These are phyloP conservation scores for Diaporthe sp. DNA, from an alignment of 2,329 filamentous ascomycete species.

Conservation along the genomic window DNA sequence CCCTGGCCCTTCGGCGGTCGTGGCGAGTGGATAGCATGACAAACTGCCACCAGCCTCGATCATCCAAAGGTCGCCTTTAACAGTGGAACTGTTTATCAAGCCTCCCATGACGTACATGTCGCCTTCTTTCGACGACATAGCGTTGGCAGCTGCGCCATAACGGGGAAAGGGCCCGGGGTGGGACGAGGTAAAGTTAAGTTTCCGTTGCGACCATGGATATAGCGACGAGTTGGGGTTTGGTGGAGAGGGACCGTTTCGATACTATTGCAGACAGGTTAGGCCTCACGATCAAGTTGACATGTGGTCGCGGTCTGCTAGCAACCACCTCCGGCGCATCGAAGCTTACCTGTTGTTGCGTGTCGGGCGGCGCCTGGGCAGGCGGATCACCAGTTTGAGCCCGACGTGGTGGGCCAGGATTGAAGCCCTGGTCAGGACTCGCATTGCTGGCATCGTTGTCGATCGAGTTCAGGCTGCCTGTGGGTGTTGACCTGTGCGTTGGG, in stretches of 20 bases:
- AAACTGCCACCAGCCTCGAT: slow-evolving; percentile 91
- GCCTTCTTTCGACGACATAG: slow-evolving; percentile 93
- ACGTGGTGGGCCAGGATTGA: slow-evolving; percentile 56
- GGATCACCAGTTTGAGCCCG: slow-evolving; percentile 55
- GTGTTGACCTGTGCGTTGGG: slow-evolving; percentile 72
- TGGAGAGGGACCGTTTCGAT: slow-evolving; percentile 66
- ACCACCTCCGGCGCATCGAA: background rate
- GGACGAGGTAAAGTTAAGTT: slow-evolving; percentile 86
- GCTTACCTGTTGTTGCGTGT: slow-evolving; percentile 56
- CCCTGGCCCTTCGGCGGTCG: slow-evolving; percentile 93
- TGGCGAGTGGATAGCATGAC: slow-evolving; percentile 91
- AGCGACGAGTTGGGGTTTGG: slow-evolving; percentile 80
- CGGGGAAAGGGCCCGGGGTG: slow-evolving; percentile 92
- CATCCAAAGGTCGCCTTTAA: slow-evolving; percentile 98
- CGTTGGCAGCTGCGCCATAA: slow-evolving; percentile 97
- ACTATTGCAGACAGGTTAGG: slow-evolving; percentile 53
- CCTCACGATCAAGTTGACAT: background rate
- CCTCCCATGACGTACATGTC: slow-evolving; percentile 99
- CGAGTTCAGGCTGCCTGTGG: slow-evolving; percentile 84
- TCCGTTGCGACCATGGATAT: slow-evolving; percentile 96
- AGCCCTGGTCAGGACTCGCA: slow-evolving; percentile 76
- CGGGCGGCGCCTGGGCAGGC: slow-evolving; percentile 63
- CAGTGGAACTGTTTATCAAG: slow-evolving; percentile 92
- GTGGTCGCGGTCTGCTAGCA: background rate
- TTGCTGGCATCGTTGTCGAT: slow-evolving; percentile 71